Evolutionary conservation across 768 basidiomycete genomes (phyloP), one percentile per base, ranked within the genome.

Genomic region (Boletales sp.): DNA sequence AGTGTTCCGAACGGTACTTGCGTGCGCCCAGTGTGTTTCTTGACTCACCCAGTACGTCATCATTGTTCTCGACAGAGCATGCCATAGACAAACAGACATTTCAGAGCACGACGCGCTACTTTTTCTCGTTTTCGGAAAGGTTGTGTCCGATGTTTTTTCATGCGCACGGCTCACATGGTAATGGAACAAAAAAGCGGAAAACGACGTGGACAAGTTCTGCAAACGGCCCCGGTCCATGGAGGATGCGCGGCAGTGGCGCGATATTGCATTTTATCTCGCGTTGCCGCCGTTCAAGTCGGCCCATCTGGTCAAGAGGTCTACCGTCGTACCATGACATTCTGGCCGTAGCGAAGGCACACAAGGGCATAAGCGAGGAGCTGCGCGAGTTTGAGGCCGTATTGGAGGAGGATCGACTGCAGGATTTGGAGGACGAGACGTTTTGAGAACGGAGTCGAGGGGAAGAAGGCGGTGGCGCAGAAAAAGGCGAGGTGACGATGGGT

Each of bases 101-200:
- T 79, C 84, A 95, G 60, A 86, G 82, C 59, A 97, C 91, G 14
- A 87, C 98, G 80, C 82, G 79, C 54, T 97, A 94, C 64, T 97
- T 99, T 54, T 98, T 99, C 70, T 79, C 82, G 1, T 99, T 94
- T 66, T 98, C 57, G 95, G 98, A 68, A 98, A 99, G 81, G 94
- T 85, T n/a, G 1, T 15, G 13, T 15, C 15, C 5, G 8, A 34
- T 15, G 34, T 14, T 2, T 34, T 13, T 15, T 34, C 13, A 34
- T 15, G 3, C 25, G 25, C 25, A 28, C 25, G 25, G 5, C 25
- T 34, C 34, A 14, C 34, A 7, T 15, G 25, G 7, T 28, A 7
- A 28, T 5, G 94, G 93, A 93, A 97, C 70, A 97, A 94, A 70
- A 94, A 96, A 81, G 94, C 95, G 0, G 95, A 98, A 70, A 87